Conservation (phyloP, 495 filamentous ascomycete species). For the Staphylotrichum longicolle region DNA sequence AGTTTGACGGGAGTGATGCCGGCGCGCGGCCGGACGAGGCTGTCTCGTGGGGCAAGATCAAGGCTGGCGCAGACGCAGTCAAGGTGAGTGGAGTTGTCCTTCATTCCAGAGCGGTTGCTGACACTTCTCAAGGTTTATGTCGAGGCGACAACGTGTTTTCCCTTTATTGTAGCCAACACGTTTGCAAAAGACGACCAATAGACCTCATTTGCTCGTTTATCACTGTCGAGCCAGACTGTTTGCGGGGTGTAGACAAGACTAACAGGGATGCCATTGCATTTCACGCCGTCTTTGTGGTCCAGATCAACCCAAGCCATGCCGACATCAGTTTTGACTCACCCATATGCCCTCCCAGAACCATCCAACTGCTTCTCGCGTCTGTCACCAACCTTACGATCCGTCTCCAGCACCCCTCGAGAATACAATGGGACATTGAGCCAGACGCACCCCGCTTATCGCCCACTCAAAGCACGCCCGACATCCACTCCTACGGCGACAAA, state of each 20-base stretch:
- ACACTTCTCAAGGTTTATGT: conserved; percentile 64
- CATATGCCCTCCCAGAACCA: no score
- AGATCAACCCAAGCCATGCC: no score
- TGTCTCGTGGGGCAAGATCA: conserved; percentile 98
- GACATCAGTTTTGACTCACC: no score
- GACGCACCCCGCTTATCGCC: no score
- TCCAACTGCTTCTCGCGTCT: no score
- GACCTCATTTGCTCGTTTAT: background rate
- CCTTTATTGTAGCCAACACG: conserved; percentile 90
- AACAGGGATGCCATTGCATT: no score
- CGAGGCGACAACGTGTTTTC: conserved; percentile 90
- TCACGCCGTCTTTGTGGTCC: no score
- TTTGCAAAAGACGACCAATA: conserved; percentile 63
- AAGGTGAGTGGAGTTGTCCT: conserved; percentile 58
- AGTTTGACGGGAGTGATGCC: conserved; percentile 96
- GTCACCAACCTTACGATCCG: no score
- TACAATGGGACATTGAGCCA: no score
- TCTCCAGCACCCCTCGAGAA: no score
- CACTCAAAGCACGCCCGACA: no score
- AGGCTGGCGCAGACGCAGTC: conserved; percentile 75
- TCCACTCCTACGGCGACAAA: no score
- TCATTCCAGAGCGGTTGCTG: background rate
- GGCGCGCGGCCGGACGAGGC: conserved; percentile 95
- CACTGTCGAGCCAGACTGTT: background rate
- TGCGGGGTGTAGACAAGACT: background rate